A percentile compares a stretch with the other conserved stretches of the same genome.
Evolutionary conservation across 2,329 filamentous ascomycete genomes (phyloP).

Genomic region (Beauveria rudraprayagi): DNA sequence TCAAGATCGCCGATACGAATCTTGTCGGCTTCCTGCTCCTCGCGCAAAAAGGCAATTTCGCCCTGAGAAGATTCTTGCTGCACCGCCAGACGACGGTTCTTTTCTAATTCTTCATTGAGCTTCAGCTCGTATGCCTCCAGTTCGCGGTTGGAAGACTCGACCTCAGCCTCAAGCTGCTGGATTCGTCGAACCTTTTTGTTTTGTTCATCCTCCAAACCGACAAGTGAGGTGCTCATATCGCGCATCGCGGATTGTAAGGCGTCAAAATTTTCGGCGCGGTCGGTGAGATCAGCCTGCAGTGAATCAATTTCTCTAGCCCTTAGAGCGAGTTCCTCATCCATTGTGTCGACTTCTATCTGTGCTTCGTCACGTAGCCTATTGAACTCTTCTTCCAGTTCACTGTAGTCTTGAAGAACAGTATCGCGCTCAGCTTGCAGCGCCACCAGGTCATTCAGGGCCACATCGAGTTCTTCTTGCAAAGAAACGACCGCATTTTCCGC

Average conservation of each 20-base stretch:
- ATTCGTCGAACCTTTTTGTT: slow-evolving; percentile 71
- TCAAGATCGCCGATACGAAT: slow-evolving; percentile 95
- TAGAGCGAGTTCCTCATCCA: slow-evolving; percentile 66
- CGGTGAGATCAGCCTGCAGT: slow-evolving; percentile 62
- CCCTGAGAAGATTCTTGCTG: slow-evolving; percentile 88
- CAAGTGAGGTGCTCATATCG: slow-evolving; percentile 75
- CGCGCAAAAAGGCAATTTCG: slow-evolving; percentile 89
- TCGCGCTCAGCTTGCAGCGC: slow-evolving; percentile 76
- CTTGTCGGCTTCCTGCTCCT: slow-evolving; percentile 96
- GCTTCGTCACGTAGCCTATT: slow-evolving; percentile 54
- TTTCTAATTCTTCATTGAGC: slow-evolving; percentile 75
- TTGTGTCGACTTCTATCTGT: slow-evolving; percentile 55
- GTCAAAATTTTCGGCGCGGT: slow-evolving; percentile 77
- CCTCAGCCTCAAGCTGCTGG: slow-evolving; percentile 72
- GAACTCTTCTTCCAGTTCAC: slow-evolving; percentile 52
- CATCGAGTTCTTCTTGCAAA: slow-evolving; percentile 74
- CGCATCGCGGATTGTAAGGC: slow-evolving; percentile 93
- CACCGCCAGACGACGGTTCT: slow-evolving; percentile 78
- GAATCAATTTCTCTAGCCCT: slow-evolving; percentile 63
- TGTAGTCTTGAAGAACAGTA: slow-evolving; percentile 64
- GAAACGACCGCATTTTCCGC: slow-evolving; percentile 50
- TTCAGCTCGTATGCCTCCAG: slow-evolving; percentile 78
- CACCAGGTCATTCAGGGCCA: slow-evolving; percentile 70
- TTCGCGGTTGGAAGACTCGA: slow-evolving; percentile 78
- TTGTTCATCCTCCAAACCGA: slow-evolving; percentile 84